Evolutionary conservation across 2,329 filamentous ascomycete species (phyloP).

Genomic region (Sporothrix phasma): DNA sequence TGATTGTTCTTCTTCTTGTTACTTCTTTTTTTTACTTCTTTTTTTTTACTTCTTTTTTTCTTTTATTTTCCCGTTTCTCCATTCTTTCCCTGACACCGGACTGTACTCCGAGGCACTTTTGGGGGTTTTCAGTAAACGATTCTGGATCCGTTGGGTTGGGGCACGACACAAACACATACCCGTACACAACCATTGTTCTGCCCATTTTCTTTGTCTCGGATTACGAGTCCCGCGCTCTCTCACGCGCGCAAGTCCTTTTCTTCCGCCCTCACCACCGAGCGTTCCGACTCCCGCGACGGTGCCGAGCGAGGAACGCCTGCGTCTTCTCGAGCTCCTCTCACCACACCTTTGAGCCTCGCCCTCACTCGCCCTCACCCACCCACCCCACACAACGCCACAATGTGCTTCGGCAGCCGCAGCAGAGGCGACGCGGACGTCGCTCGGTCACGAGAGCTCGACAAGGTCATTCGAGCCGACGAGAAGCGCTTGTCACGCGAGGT

Average conservation of each 20-base stretch:
- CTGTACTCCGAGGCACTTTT: neutral
- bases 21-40: neutral
- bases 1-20: neutral
- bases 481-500: constrained; percentile 79
- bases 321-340: neutral
- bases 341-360: too few relatives aligned
- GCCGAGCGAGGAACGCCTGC: neutral
- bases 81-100: neutral
- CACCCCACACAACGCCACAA: constrained; percentile 27
- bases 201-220: neutral
- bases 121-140: too few relatives aligned
- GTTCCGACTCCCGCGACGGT: neutral
- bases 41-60: neutral
- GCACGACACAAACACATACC: too few relatives aligned
- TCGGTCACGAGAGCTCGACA: constrained; percentile 72
- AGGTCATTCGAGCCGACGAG: constrained; percentile 74
- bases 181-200: neutral
- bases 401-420: constrained; percentile 55
- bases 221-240: neutral
- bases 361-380: too few relatives aligned
- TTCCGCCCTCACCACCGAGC: neutral
- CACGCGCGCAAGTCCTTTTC: neutral
- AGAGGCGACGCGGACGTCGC: constrained; percentile 40
- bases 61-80: neutral
- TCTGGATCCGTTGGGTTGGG: neutral